Percentiles rank a stretch among this genome's conserved stretches.
Conservation (phyloP, 164 flowering plant genomes). For the Platanus orientalis region DNA sequence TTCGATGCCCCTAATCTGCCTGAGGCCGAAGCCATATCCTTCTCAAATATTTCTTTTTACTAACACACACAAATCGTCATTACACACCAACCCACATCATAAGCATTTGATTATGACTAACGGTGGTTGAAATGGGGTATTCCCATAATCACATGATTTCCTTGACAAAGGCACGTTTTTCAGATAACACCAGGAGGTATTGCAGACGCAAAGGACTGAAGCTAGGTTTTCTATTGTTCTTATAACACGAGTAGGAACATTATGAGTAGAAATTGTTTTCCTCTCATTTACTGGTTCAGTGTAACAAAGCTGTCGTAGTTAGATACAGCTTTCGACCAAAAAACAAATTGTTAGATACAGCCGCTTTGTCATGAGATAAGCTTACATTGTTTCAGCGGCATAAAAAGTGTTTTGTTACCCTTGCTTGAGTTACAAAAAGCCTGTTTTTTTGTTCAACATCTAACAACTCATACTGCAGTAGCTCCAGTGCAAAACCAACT, state of each 20-base stretch:
- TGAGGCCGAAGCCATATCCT: slow-evolving; percentile 99
- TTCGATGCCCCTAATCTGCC: slow-evolving; percentile 97
- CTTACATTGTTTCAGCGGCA: no score
- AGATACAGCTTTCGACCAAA: no score
- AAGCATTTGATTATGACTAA: not conserved
- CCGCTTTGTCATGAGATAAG: no score
- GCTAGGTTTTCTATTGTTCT: not conserved
- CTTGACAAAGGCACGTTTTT: slow-evolving; percentile 66
- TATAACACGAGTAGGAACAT: not conserved
- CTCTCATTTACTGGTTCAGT: not conserved
- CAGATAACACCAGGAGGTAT: slow-evolving; percentile 96
- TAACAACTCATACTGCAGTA: no score
- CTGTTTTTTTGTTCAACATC: no score
- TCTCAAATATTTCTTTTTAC: no score
- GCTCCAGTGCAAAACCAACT: no score
- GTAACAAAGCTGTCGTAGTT: no score
- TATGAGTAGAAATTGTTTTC: not conserved
- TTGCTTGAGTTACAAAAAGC: no score
- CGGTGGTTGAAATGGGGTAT: no score
- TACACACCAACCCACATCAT: not conserved
- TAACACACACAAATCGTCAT: not conserved
- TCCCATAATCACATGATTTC: slow-evolving; percentile 3
- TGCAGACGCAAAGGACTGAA: slow-evolving; percentile 88
- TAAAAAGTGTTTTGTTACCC: no score
- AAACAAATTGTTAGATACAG: no score